A percentile compares a stretch with the other conserved stretches of the same genome.
Conservation (phyloP, 1,284 basidiomycete species). For the Microbotryum intermedium region DNA sequence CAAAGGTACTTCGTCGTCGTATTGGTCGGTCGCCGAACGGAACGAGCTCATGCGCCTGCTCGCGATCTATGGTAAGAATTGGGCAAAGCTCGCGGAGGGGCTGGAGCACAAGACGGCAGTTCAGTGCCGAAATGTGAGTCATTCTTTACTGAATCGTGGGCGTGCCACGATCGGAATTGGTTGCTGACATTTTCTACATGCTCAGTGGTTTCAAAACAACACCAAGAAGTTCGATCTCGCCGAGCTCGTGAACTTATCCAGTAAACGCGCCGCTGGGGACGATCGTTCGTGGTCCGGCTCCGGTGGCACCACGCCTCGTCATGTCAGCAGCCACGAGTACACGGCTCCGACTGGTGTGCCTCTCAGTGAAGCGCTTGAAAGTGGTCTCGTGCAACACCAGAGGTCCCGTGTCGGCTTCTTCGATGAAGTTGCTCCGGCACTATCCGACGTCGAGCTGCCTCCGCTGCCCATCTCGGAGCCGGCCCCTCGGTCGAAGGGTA, state of each 20-base stretch:
- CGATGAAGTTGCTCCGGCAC: no score
- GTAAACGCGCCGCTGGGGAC: background rate
- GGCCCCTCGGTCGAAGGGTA: constrained; percentile 11
- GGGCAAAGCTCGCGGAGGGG: constrained; percentile 61
- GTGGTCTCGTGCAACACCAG: no score
- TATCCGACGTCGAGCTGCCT: no score
- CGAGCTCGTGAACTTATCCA: background rate
- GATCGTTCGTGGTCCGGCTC: background rate
- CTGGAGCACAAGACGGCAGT: constrained; percentile 70
- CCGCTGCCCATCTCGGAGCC: background rate
- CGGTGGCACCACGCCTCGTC: no score
- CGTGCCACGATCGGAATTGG: no score
- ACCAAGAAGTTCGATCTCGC: constrained; percentile 13
- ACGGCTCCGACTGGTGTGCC: no score
- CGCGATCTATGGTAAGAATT: constrained; percentile 61
- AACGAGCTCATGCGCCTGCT: constrained; percentile 56
- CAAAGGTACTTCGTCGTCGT: constrained; percentile 40
- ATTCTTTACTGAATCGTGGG: no score
- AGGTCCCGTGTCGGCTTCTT: no score
- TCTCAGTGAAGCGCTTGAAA: no score
- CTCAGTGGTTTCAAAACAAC: constrained; percentile 25
- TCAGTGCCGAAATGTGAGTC: constrained; percentile 48
- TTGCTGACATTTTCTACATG: background rate
- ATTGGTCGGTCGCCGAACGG: constrained; percentile 49
- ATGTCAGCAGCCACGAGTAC: no score